These are phyloP conservation scores for Oxyria digyna DNA, from an alignment of 148 eudicot genomes.

Conservation along the genomic window DNA sequence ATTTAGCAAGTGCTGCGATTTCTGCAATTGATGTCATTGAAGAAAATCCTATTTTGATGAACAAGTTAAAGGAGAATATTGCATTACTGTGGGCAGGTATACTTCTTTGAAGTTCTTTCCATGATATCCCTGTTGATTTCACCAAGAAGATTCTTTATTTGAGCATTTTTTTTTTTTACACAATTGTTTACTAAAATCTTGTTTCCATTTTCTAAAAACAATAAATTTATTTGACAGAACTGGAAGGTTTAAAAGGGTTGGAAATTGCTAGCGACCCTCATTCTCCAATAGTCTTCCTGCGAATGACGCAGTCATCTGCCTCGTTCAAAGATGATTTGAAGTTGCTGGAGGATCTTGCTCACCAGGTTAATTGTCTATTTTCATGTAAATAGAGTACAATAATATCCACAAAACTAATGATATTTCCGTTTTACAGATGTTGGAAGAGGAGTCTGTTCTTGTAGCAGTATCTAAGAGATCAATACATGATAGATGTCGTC, in stretches of 20 bases:
- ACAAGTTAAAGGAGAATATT: conserved; percentile 52
- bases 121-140: neutral
- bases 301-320: conserved; percentile 53
- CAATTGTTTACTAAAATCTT: too few species aligned
- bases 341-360: conserved; percentile 67
- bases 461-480: conserved; percentile 67
- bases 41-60: conserved; percentile 53
- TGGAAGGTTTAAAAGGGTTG: conserved; percentile 51
- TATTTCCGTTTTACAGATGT: conserved; percentile 28
- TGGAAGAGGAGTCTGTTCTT: conserved; percentile 60
- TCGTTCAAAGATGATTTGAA: conserved; percentile 44
- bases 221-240: conserved; percentile 29
- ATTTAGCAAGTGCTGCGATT: conserved; percentile 91
- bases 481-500: conserved; percentile 56
- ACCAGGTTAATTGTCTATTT: conserved; percentile 29
- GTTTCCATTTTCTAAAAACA: neutral
- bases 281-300: conserved; percentile 69
- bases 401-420: neutral
- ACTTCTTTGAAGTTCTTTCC: neutral
- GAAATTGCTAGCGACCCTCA: conserved; percentile 57
- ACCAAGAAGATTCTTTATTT: neutral
- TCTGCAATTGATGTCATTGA: conserved; percentile 84
- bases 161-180: too few species aligned
- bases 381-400: neutral
- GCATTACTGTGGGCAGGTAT: conserved; percentile 57